A percentile compares a stretch with the other conserved stretches of the same genome.
Evolutionary conservation across 768 basidiomycete genomes (phyloP).

Genomic region (Gyrodon lividus): DNA sequence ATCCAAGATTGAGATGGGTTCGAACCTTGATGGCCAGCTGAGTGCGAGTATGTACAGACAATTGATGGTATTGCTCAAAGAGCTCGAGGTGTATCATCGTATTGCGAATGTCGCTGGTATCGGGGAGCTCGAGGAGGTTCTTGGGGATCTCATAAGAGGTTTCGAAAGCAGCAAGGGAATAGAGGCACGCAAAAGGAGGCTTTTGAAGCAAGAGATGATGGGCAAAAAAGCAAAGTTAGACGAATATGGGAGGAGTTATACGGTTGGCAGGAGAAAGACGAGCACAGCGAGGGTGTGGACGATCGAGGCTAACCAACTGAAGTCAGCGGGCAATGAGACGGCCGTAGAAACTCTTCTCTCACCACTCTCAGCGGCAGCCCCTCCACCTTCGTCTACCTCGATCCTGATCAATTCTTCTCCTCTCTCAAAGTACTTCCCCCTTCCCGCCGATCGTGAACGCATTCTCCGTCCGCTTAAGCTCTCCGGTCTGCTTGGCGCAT

Average conservation of each 20-base stretch:
- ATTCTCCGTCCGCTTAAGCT: slow-evolving; percentile 83
- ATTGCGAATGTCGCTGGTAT: slow-evolving; percentile 61
- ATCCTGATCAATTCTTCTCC: slow-evolving; percentile 87
- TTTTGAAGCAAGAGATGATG: slow-evolving; percentile 31
- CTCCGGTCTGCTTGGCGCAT: slow-evolving; percentile 80
- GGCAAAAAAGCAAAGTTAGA: slow-evolving; percentile 66
- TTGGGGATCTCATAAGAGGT: slow-evolving; percentile 52
- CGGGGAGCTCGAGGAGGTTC: slow-evolving; percentile 49
- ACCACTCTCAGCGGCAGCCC: slow-evolving; percentile 12
- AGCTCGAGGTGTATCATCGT: slow-evolving; percentile 61
- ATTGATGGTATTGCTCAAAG: slow-evolving; percentile 57
- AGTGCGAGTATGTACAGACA: slow-evolving; percentile 70
- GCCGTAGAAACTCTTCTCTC: slow-evolving; percentile 17
- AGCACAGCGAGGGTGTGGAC: slow-evolving; percentile 93
- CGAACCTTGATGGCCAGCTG: slow-evolving; percentile 57
- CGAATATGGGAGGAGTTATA: slow-evolving; percentile 79
- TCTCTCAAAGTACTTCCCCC: slow-evolving; percentile 74
- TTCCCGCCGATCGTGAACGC: slow-evolving; percentile 74
- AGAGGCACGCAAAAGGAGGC: slow-evolving; percentile 38
- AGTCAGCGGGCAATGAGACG: background rate
- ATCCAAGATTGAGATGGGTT: slow-evolving; percentile 54
- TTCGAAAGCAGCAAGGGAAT: slow-evolving; percentile 66
- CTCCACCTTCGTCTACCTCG: slow-evolving; percentile 50
- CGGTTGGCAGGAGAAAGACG: slow-evolving; percentile 84
- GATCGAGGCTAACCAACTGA: slow-evolving; percentile 51